Evolutionary conservation across 345 rosid genomes (phyloP), one percentile per base, ranked within the genome.

Genomic region (thale cress (Arabidopsis thaliana)): DNA sequence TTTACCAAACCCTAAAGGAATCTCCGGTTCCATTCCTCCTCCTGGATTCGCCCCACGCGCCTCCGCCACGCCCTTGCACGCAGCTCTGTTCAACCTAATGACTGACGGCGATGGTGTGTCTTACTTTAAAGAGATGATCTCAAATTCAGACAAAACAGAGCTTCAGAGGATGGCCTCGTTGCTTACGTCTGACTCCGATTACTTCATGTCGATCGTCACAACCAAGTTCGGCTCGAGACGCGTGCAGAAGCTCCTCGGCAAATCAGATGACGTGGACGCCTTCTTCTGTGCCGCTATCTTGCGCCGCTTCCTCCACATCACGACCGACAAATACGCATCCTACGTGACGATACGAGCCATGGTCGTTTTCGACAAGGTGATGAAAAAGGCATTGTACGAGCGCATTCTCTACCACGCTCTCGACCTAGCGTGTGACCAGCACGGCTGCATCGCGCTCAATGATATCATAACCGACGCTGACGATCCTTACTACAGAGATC

Each of bases 281-380:
- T 1, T 57, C 24, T 46, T 58, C 44, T 66, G 28, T 33, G n/a
- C 34, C 25, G 72, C 67, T 66, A 48, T 66, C 49, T 4, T 57
- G 67, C 59, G 42, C 66, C 11, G 52, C 7, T 65, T 74, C 78
- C 13, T 45, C 36, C 5, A 5, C n/a, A 32, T 75, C 61, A 22
- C 68, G 37, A 67, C 73, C 1, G 67, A 59, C 20, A 75, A 59
- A 20, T 67, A 67, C 55, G 61, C 73, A 3, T 22, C 61, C n/a
- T 23, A 32, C 48, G 74, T 75, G 61, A 45, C 23, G 9, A 44
- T 22, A 30, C 73, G 69, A 67, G 79, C 79, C 42, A 75, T 67
- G 69, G 20, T 10, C 7, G 53, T 55, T 20, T 56, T 56, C 13
- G 33, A 69, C 8, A 0, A 4, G 20, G 64, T 56, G 6, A 56